Conservation (phyloP, 768 basidiomycete species). For the Psilocybe cyanescens region DNA sequence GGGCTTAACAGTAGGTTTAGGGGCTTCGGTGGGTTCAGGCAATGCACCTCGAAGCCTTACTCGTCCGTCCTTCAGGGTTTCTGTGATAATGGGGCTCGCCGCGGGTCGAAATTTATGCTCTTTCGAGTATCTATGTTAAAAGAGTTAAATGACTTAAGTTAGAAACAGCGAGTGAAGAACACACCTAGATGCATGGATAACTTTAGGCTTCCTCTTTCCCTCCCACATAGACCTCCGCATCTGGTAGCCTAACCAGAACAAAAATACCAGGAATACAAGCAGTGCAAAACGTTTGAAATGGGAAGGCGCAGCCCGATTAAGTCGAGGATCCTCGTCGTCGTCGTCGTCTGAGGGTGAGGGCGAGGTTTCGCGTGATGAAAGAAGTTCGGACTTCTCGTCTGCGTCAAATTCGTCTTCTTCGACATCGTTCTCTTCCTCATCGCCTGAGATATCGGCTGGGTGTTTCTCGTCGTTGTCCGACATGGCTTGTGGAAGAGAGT, state of each 20-base stretch:
- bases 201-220: constrained; percentile 38
- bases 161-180: constrained; percentile 18
- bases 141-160: not conserved
- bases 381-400: constrained; percentile 8
- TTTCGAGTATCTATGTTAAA: constrained; percentile 69
- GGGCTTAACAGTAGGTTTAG: constrained; percentile 21
- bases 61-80: constrained; percentile 72
- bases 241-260: constrained; percentile 49
- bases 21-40: constrained; percentile 38
- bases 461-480: constrained; percentile 12
- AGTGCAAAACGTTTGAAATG: constrained; percentile 51
- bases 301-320: constrained; percentile 43
- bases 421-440: constrained; percentile 1
- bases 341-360: constrained; percentile 10
- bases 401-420: not conserved
- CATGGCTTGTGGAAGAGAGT: not conserved
- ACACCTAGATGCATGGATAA: constrained; percentile 69
- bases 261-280: constrained; percentile 39
- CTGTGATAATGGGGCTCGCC: constrained; percentile 82
- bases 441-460: not conserved
- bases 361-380: constrained; percentile 4
- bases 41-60: constrained; percentile 71
- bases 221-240: constrained; percentile 30
- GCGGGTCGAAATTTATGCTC: constrained; percentile 84
- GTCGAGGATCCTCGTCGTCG: constrained; percentile 33